These are phyloP conservation scores for Skeletonema costatum DNA, from an alignment of 108 stramenopile species.

Conservation along the genomic window DNA sequence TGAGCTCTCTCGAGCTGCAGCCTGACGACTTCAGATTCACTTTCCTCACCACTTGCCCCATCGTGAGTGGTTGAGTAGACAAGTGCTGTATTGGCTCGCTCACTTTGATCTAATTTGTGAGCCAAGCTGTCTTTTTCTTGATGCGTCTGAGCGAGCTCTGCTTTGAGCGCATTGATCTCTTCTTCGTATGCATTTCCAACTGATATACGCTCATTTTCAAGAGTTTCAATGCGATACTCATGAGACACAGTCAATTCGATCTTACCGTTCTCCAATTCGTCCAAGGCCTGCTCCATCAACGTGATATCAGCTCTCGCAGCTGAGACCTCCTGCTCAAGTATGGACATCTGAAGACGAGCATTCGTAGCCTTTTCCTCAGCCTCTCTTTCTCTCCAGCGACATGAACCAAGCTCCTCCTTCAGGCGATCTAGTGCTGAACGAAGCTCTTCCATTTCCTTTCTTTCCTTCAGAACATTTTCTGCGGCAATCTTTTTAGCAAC, in stretches of 20 bases:
- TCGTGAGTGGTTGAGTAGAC: slow-evolving; percentile 33
- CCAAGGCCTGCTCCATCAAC: slow-evolving; percentile 71
- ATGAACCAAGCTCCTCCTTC: slow-evolving; percentile 62
- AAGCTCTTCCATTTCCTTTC: slow-evolving; percentile 70
- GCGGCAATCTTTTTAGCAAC: slow-evolving; percentile 64
- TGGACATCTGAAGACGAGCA: slow-evolving; percentile 58
- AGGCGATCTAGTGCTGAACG: slow-evolving; percentile 60
- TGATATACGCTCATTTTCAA: slow-evolving; percentile 68
- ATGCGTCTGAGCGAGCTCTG: slow-evolving; percentile 58
- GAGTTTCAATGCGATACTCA: slow-evolving; percentile 70
- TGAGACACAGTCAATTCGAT: slow-evolving; percentile 62
- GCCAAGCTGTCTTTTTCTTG: slow-evolving; percentile 74
- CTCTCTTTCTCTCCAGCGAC: slow-evolving; percentile 62
- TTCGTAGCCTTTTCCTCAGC: slow-evolving; percentile 66
- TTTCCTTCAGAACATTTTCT: slow-evolving; percentile 60
- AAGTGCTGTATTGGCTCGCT: slow-evolving; percentile 73
- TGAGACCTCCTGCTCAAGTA: slow-evolving; percentile 74
- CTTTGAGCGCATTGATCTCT: slow-evolving; percentile 61
- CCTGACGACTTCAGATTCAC: slow-evolving; percentile 55
- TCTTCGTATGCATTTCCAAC: slow-evolving; percentile 53
- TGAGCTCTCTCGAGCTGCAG: slow-evolving; percentile 80
- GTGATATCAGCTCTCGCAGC: slow-evolving; percentile 71
- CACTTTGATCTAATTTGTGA: slow-evolving; percentile 66
- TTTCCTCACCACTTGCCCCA: slow-evolving; percentile 20
- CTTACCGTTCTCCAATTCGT: slow-evolving; percentile 66